A percentile compares a stretch with the other conserved stretches of the same genome.
Evolutionary conservation across 345 rosid species (phyloP).

Genomic region (Stellera chamaejasme): DNA sequence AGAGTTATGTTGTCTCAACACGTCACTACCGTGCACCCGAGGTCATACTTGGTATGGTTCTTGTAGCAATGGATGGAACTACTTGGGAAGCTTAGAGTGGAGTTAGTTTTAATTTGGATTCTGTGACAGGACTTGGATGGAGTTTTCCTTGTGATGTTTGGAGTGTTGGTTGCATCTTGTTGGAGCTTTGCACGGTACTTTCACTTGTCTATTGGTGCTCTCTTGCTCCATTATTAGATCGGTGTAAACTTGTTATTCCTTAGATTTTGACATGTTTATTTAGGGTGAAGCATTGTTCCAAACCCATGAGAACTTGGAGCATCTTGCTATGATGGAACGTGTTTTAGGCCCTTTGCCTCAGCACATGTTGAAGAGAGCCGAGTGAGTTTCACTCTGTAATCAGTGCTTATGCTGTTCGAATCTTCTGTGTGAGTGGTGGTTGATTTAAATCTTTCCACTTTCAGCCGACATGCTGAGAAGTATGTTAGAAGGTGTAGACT

Average conservation of each 20-base stretch:
- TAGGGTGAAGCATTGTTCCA: slow-evolving; percentile 95
- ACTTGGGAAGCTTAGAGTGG: too few relatives aligned
- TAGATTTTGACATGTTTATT: background rate
- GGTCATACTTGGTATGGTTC: slow-evolving; percentile 64
- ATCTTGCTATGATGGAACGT: slow-evolving; percentile 92
- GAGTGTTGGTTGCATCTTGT: slow-evolving; percentile 82
- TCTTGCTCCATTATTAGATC: too few relatives aligned
- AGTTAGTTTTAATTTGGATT: too few relatives aligned
- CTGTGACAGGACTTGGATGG: slow-evolving; percentile 67
- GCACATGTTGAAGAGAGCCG: slow-evolving; percentile 64
- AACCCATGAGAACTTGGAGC: slow-evolving; percentile 88
- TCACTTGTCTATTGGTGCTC: background rate
- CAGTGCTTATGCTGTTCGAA: too few relatives aligned
- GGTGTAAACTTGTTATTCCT: too few relatives aligned
- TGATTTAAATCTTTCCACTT: background rate
- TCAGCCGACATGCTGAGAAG: slow-evolving; percentile 73
- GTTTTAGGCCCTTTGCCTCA: slow-evolving; percentile 71
- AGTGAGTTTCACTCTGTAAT: slow-evolving; percentile 31
- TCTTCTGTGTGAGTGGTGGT: too few relatives aligned
- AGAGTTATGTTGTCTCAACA: slow-evolving; percentile 70
- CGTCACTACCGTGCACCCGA: slow-evolving; percentile 92
- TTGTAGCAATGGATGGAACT: background rate
- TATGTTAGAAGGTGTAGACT: slow-evolving; percentile 73
- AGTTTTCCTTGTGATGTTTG: slow-evolving; percentile 88
- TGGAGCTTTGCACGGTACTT: slow-evolving; percentile 77